Base-by-base conservation (phyloP, 192 early-diverging fungal species). In the Powellomyces hirtus region DNA sequence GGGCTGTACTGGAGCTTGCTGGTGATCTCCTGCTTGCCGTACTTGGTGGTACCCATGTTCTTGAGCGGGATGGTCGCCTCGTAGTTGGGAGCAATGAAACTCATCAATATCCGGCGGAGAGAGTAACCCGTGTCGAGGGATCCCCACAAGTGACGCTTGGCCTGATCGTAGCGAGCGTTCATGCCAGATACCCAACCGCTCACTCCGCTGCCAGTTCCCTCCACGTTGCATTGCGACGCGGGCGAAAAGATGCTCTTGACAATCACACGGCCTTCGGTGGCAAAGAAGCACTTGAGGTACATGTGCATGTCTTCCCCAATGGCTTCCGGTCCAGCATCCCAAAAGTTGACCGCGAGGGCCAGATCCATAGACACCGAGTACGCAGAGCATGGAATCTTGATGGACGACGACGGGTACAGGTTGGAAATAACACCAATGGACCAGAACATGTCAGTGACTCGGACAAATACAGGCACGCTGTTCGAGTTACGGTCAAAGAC, bases 221-320 rank as follows among this genome's bases (percentile, higher is more conserved):
- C 79, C 44, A 84, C 75, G 72, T 84, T 84, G 70, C 79, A 81
- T 27, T 66, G 85, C 34, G 77, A 90, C 65, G 83, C 86, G 10
- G 90, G 89, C 4, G 88, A 88, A 68, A 78, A 90, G 68, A 91
- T 89, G n/a, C 86, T 77, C 56, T 81, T 83, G 56, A 83, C 80
- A 58, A 88, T 86, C 22, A 88, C 84, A 8, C 78, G 60, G 10
- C 90, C 90, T 33, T 78, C 70, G 13, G 90, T 90, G 59, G 81
- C 79, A 73, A 90, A 90, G 73, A 89, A 90, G 68, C 88, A 89
- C 75, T 90, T 90, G 30, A 91, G 75, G 82, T 86, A 88, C 88
- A 90, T 92, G 74, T 92, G 90, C 79, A 92, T 77, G 79, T 92
- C 90, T 71, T 92, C 90, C 26, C 89, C 90, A 36, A 91, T 86